Percentiles rank a stretch among this genome's conserved stretches.
phyloP scores from a whole-genome alignment of 306 rosid species.

The Cucurbita ficifolia region DNA sequence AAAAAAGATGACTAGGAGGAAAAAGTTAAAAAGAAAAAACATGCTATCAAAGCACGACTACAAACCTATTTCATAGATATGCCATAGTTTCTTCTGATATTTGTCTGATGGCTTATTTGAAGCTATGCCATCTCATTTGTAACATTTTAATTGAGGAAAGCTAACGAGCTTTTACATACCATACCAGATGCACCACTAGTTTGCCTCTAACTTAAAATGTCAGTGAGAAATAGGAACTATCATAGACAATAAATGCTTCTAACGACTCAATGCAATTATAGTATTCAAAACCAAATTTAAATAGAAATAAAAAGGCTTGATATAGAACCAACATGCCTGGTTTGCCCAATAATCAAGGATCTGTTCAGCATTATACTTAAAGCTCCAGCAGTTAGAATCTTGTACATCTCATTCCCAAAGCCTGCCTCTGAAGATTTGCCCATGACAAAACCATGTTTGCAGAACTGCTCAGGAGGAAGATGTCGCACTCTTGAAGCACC shows the following conservation, averaged over 20 bases:
- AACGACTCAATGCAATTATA: background rate
- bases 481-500: constrained; percentile 68
- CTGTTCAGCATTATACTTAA: constrained; percentile 85
- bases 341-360: constrained; percentile 96
- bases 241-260: background rate
- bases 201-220: background rate
- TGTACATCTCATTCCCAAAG: constrained; percentile 97
- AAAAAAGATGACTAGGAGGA: background rate
- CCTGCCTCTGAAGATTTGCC: constrained; percentile 95
- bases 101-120: background rate
- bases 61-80: background rate
- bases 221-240: background rate
- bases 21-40: background rate
- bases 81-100: background rate
- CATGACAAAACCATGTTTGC: constrained; percentile 74
- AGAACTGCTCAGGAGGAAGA: constrained; percentile 69
- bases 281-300: constrained; percentile 7
- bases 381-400: constrained; percentile 72
- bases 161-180: background rate
- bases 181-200: background rate
- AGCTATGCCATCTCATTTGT: background rate
- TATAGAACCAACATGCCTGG: constrained; percentile 99
- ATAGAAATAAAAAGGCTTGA: constrained; percentile 61
- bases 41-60: background rate
- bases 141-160: background rate